Percentiles rank a stretch among this genome's conserved stretches.
Conservation (phyloP, 2,329 filamentous ascomycete species). For the Fusarium longipes region DNA sequence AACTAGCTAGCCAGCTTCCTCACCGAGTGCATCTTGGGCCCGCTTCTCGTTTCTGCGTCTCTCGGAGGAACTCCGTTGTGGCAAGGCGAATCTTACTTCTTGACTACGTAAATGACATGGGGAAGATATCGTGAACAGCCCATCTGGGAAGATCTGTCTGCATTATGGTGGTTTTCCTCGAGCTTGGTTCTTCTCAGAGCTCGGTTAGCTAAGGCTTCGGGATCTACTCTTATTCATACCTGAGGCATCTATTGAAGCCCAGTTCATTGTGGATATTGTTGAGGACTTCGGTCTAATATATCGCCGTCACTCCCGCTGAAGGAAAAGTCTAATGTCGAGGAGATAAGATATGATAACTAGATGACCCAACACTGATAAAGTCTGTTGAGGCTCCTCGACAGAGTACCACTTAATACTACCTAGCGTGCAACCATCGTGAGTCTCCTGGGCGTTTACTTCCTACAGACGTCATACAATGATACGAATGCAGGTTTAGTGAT, state of each 20-base stretch:
- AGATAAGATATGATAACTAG: constrained; percentile 16
- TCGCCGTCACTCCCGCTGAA: background rate
- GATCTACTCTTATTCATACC: background rate
- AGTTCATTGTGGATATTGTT: background rate
- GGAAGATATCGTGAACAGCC: constrained; percentile 30
- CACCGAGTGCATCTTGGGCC: background rate
- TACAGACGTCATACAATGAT: constrained; percentile 13
- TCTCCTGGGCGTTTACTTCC: background rate
- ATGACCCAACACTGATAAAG: constrained; percentile 6
- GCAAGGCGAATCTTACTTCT: constrained; percentile 7
- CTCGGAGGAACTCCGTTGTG: constrained; percentile 36
- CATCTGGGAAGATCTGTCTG: constrained; percentile 24
- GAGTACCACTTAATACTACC: constrained; percentile 1
- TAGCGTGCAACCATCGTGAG: constrained; percentile 3
- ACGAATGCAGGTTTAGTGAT: background rate
- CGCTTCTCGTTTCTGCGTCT: constrained; percentile 7
- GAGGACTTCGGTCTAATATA: background rate
- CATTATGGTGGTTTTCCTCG: constrained; percentile 30
- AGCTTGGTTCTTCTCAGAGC: background rate
- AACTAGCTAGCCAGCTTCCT: constrained; percentile 1
- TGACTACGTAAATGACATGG: constrained; percentile 2
- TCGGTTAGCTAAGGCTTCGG: background rate
- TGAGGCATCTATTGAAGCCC: background rate
- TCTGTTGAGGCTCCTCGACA: constrained; percentile 14
- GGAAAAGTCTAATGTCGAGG: background rate